Evolutionary conservation across 2,329 filamentous ascomycete species (phyloP), one percentile per base, ranked within the genome.

Genomic region (Ascosphaera aggregata): DNA sequence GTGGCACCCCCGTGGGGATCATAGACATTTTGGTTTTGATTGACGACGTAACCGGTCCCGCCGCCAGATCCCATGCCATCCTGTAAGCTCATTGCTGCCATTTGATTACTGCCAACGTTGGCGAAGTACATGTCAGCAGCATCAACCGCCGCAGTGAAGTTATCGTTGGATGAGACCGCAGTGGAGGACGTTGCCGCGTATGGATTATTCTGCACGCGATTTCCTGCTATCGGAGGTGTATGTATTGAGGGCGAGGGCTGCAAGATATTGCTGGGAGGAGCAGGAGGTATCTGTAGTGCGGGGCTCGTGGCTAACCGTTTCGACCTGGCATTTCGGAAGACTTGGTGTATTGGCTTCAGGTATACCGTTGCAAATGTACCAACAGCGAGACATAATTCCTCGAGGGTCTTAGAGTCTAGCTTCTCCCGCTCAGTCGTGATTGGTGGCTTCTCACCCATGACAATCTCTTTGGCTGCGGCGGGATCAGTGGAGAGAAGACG

Each of bases 361-460:
- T 98, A 98, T 39, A 98, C 86, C 1, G 89, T 98, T 2, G 89
- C 89, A 2, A 98, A 67, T 0, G 89, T 95, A 46, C 89, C 89
- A 36, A 98, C 85, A 48, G 86, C 91, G 43, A 98, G 69, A 52
- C 89, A 95, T 71, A 98, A 86, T 55, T 98, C 89, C 58, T 98
- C 89, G 5, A 98, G 67, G 0, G 89, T 98, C 36, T 70, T 67
- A 0, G 85, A 76, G 53, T 98, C 89, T 2, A 98, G 69, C 47
- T 86, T 86, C 60, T 98, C 89, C 19, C 80, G 85, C 57, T 98
- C 89, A 24, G 89, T 86, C 1, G 85, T 93, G 56, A 98, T 95
- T 5, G 86, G 71, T 4, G 89, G 89, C 55, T 98, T 98, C 48
- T 92, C 80, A 43, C 89, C 86, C 86, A 98, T 95, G 46, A 98